Evolutionary conservation across 2,329 filamentous ascomycete genomes (phyloP), one percentile per base, ranked within the genome.

Genomic region (Simplicillium aogashimaense): DNA sequence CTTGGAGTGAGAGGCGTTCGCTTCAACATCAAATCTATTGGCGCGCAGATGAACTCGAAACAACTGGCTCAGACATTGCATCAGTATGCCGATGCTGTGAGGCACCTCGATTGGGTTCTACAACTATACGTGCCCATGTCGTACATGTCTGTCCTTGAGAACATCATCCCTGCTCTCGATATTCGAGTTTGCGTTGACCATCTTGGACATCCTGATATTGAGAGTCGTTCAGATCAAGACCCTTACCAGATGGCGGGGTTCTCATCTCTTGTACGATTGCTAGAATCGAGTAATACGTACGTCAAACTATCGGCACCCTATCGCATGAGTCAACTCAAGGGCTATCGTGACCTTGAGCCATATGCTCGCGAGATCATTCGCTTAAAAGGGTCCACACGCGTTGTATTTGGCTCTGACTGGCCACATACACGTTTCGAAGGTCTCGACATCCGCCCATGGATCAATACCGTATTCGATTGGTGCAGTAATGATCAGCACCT

Each of bases 371-470:
- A 74, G 47, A 53, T 77, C 15, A 45, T 76, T 18, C 50, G 54
- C 6, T 56, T 60, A 12, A 66, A 62, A 9, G 61, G 61, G 2
- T 51, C 63, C 30, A 46, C 41, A 18, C 56, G 66, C 14, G 60
- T 74, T n/a, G 64, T 78, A 0, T 78, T 74, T 53, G 74, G 73
- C 1, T 74, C 71, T 2, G 74, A 79, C 49, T 79, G 75, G 75
- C 75, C 75, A 13, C 74, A 78, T 53, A 79, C 76, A 8, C 61
- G 74, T 18, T 78, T 73, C 45, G 67, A 75, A 14, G 67, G 66
- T 5, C 48, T 75, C 3, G 69, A 78, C 48, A 70, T 76, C 17
- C 57, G 53, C 36, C 69, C 69, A 0, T 80, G 73, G 52, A 64
- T 76, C 20, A 64, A 75, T 43, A 62, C 56, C 39, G 71, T 74